Percentiles rank a stretch among this genome's conserved stretches.
Conservation (phyloP, 257 asterid species). For the Primulina tabacum region DNA sequence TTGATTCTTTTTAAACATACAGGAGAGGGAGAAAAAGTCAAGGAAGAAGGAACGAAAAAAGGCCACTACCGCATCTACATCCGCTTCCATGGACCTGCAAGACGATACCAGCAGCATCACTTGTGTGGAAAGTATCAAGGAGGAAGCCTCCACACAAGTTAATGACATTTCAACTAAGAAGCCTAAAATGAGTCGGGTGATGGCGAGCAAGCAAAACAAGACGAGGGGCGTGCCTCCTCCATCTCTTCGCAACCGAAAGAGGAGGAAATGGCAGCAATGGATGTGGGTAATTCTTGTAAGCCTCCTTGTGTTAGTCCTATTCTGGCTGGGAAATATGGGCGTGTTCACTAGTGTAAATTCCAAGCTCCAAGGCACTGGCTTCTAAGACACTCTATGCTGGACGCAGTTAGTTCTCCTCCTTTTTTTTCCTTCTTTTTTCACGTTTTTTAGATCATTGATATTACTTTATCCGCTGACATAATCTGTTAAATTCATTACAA, state of each 20-base stretch:
- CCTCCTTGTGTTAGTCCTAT: slow-evolving; percentile 43
- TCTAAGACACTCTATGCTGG: slow-evolving; percentile 11
- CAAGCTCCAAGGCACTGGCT: slow-evolving; percentile 37
- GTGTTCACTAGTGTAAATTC: slow-evolving; percentile 48
- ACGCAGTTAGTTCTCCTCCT: not conserved
- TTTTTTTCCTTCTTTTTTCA: not conserved
- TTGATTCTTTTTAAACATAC: slow-evolving; percentile 23
- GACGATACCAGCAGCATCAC: slow-evolving; percentile 32
- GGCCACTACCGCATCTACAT: slow-evolving; percentile 26
- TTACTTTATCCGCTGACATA: too few relatives aligned
- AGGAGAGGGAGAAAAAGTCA: slow-evolving; percentile 90
- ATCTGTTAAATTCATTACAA: too few relatives aligned
- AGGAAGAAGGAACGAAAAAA: slow-evolving; percentile 86
- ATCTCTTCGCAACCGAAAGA: slow-evolving; percentile 71
- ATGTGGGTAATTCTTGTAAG: slow-evolving; percentile 56
- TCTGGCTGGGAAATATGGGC: slow-evolving; percentile 78
- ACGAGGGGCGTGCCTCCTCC: slow-evolving; percentile 65
- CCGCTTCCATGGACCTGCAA: slow-evolving; percentile 18
- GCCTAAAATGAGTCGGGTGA: slow-evolving; percentile 44
- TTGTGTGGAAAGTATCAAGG: slow-evolving; percentile 40
- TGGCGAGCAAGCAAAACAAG: slow-evolving; percentile 54
- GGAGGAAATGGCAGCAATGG: slow-evolving; percentile 81
- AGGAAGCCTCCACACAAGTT: slow-evolving; percentile 27
- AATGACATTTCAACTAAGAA: slow-evolving; percentile 33
- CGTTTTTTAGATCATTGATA: not conserved